A percentile compares a stretch with the other conserved stretches of the same genome.
Conservation (phyloP, 202 grass and related monocot species). For the Schoenoplectus triqueter region DNA sequence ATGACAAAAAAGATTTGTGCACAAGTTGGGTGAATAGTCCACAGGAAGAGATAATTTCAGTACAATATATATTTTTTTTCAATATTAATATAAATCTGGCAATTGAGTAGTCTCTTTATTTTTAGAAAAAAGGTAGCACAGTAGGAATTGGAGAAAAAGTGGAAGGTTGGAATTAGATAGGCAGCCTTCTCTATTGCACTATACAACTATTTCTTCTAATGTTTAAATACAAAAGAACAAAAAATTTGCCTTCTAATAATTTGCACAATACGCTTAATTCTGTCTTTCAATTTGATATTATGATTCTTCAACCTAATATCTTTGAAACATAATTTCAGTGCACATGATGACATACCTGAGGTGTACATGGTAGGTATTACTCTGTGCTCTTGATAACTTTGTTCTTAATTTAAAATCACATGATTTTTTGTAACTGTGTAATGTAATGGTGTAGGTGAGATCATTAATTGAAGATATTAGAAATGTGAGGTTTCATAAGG, state of each 20-base stretch:
- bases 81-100: not conserved
- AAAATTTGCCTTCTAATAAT: not conserved
- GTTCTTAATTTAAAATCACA: slow-evolving; percentile 13
- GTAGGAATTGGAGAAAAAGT: not conserved
- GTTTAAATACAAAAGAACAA: not conserved
- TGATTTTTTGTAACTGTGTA: slow-evolving; percentile 9
- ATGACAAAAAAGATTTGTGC: not conserved
- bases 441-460: slow-evolving; percentile 59
- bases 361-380: slow-evolving; percentile 74
- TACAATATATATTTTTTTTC: not conserved
- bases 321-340: slow-evolving; percentile 46
- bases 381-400: slow-evolving; percentile 24
- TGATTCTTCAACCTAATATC: not conserved
- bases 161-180: not conserved
- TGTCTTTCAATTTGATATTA: slow-evolving; percentile 10
- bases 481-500: slow-evolving; percentile 98
- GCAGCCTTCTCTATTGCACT: not conserved
- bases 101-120: not conserved
- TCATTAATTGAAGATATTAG: slow-evolving; percentile 96
- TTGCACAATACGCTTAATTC: not conserved
- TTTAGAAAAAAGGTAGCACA: not conserved
- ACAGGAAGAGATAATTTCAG: not conserved
- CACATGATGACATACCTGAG: slow-evolving; percentile 80
- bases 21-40: not conserved
- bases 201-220: not conserved